These are phyloP conservation scores for Marasmius fiardii DNA, from an alignment of 1,284 basidiomycete species.

Conservation along the genomic window DNA sequence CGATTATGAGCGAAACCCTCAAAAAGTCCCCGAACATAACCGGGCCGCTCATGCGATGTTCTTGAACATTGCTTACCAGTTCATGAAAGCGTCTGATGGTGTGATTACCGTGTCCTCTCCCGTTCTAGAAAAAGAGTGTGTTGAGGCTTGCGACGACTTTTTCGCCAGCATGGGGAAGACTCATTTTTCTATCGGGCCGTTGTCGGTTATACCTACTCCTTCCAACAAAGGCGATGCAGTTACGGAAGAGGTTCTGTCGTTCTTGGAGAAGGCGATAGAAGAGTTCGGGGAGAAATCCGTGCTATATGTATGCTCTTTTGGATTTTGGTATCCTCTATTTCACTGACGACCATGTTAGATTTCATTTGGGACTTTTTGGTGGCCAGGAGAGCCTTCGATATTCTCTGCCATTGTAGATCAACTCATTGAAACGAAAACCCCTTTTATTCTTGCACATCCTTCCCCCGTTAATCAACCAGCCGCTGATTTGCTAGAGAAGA, in stretches of 20 bases:
- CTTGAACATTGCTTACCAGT: background rate
- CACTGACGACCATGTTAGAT: background rate
- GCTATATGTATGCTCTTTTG: conserved; percentile 6
- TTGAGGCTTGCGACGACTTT: background rate
- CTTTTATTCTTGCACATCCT: conserved; percentile 7
- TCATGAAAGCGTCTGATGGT: background rate
- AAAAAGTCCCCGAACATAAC: background rate
- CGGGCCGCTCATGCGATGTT: background rate
- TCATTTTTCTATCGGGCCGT: conserved; percentile 7
- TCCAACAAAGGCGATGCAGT: background rate
- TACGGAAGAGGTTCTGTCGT: background rate
- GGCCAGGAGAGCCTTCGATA: conserved; percentile 4
- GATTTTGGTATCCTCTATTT: background rate
- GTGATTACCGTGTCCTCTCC: background rate
- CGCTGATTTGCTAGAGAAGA: background rate
- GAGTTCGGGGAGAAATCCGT: conserved; percentile 9
- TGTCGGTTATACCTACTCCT: conserved; percentile 2
- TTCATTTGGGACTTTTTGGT: conserved; percentile 8
- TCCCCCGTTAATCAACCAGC: background rate
- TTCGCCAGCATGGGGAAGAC: background rate
- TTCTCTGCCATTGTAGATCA: conserved; percentile 4
- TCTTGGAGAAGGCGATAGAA: conserved; percentile 8
- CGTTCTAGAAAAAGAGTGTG: background rate
- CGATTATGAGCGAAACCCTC: background rate
- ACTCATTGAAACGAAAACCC: background rate